Evolutionary conservation across 192 early-diverging fungal genomes (phyloP), one percentile per base, ranked within the genome.

Genomic region (Coemansia guatemalensis): DNA sequence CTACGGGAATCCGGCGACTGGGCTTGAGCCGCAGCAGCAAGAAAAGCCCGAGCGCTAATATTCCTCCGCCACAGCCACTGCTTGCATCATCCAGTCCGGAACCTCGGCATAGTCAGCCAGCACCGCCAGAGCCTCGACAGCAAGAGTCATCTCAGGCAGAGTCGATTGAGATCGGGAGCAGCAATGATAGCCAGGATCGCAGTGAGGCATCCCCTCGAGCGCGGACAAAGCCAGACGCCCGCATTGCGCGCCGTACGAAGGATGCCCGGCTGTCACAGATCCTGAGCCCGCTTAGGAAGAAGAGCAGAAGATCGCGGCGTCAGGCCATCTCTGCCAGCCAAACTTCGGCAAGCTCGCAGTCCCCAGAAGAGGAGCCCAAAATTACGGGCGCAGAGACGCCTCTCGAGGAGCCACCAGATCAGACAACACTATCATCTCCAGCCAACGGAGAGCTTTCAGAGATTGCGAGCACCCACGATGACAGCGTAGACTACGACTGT

Each of bases 21-120:
- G 77, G 77, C 0, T 64, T 74, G 21, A 74, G 77, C 27, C 77
- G 77, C 35, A 80, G 72, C 65, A 51, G 65, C 20, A 71, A 61
- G 7, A 44, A 12, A 14, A 44, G 39, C 39, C 14, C 39, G 12
- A 44, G 39, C 17, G 39, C 53, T 32, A 53, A 26, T 53, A 48
- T 12, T 5, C 50, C 17, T 7, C 44, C 5, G n/a, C 67, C 33
- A 57, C 33, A 48, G 17, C 50, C 60, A 14, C 52, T 48, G 11
- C 35, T 48, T 17, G 47, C 27, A 20, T 57, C 30, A 12, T 39
- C 29, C 12, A 29, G 58, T 44, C 39, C 39, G 39, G 39, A 44
- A 44, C 39, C 14, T 44, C 39, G 14, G 9, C 39, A 44, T 44
- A 44, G 9, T 12, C 39, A 44, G 39, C 39, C 39, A 44, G 12